phyloP scores from a whole-genome alignment of 1,139 yeast species.

The Debaryomycetaceae sp. region DNA sequence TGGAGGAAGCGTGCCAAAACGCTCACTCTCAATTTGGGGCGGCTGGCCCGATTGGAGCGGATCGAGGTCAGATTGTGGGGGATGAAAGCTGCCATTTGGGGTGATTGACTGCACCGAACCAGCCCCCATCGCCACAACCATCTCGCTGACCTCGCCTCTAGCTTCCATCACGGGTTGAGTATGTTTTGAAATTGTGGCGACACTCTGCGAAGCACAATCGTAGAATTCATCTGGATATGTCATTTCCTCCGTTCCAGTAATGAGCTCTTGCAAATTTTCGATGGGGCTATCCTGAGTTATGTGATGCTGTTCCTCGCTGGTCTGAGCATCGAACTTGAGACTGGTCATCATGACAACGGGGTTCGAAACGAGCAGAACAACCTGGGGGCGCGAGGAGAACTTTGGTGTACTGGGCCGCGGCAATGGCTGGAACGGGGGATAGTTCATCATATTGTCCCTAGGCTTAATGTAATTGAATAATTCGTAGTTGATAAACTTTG shows the following conservation, averaged over 20 bases:
- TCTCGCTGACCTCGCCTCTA: too few relatives aligned
- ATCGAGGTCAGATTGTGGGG: constrained; percentile 8
- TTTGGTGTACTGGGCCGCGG: constrained; percentile 14
- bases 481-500: constrained; percentile 5
- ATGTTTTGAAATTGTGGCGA: too few relatives aligned
- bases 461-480: constrained; percentile 20
- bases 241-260: constrained; percentile 18
- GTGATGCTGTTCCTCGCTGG: constrained; percentile 3
- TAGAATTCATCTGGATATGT: constrained; percentile 17
- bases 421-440: constrained; percentile 20
- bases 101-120: too few relatives aligned
- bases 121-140: too few relatives aligned
- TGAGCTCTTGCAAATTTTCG: constrained; percentile 15
- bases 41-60: constrained; percentile 4
- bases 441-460: constrained; percentile 23
- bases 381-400: too few relatives aligned
- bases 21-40: not conserved
- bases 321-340: constrained; percentile 2
- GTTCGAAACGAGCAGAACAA: not conserved
- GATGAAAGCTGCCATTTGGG: constrained; percentile 5
- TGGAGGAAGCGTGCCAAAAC: constrained; percentile 4
- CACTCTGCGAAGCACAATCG: too few relatives aligned
- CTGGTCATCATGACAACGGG: constrained; percentile 2
- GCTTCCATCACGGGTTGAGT: too few relatives aligned
- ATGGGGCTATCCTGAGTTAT: too few relatives aligned